Evolutionary conservation across 495 filamentous ascomycete genomes (phyloP).

Genomic region (Penicillium pancosmium): DNA sequence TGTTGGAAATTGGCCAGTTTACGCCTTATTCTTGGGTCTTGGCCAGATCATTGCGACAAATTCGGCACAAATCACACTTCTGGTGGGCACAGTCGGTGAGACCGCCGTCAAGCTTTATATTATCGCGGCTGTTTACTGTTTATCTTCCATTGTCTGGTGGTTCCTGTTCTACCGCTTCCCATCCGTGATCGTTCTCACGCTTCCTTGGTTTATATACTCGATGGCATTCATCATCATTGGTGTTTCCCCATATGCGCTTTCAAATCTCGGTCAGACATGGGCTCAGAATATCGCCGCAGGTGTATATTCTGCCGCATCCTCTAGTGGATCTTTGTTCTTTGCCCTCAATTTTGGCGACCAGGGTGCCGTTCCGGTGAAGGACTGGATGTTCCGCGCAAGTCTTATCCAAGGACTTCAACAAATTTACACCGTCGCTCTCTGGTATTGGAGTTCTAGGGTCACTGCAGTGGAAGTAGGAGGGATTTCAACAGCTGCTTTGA

Average conservation of each 20-base stretch:
- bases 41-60: slow-evolving; percentile 69
- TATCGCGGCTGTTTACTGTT: slow-evolving; percentile 64
- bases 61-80: slow-evolving; percentile 68
- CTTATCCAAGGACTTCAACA: slow-evolving; percentile 66
- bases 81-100: slow-evolving; percentile 62
- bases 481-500: slow-evolving; percentile 37
- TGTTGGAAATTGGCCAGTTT: slow-evolving; percentile 63
- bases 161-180: slow-evolving; percentile 57
- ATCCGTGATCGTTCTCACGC: slow-evolving; percentile 57
- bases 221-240: slow-evolving; percentile 48
- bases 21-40: slow-evolving; percentile 64
- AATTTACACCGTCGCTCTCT: slow-evolving; percentile 63
- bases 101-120: slow-evolving; percentile 64
- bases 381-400: slow-evolving; percentile 67
- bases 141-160: slow-evolving; percentile 65
- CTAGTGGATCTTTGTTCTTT: slow-evolving; percentile 63
- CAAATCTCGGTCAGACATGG: slow-evolving; percentile 43
- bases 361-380: slow-evolving; percentile 53
- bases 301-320: slow-evolving; percentile 61
- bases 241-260: slow-evolving; percentile 48
- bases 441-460: slow-evolving; percentile 64
- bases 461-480: slow-evolving; percentile 24
- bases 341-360: slow-evolving; percentile 70
- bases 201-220: slow-evolving; percentile 55
- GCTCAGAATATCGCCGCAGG: slow-evolving; percentile 61